Percentiles rank a stretch among this genome's conserved stretches.
These are phyloP conservation scores for Talaromyces ruber DNA, from an alignment of 495 filamentous ascomycete species.

Conservation along the genomic window DNA sequence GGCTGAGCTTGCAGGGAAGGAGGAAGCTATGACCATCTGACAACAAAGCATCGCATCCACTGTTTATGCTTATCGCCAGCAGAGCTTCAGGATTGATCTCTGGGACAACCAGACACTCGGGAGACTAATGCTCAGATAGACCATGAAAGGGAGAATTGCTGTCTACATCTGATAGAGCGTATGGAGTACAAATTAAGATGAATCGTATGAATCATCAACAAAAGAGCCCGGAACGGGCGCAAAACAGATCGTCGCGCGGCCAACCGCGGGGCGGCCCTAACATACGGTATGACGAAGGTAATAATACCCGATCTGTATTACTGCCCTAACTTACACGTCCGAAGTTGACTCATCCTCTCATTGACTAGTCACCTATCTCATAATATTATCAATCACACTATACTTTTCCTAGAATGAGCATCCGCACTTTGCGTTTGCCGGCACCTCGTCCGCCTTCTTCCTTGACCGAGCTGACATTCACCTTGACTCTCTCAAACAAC, in stretches of 20 bases:
- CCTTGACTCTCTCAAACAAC: conserved; percentile 82
- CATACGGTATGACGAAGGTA: neutral
- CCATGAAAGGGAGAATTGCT: no score
- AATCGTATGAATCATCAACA: neutral
- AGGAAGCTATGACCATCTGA: conserved; percentile 9
- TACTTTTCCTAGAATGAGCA: conserved; percentile 21
- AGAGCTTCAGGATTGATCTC: neutral
- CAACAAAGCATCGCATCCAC: conserved; percentile 2
- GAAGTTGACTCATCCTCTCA: neutral
- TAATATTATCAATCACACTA: neutral
- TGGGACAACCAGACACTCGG: neutral
- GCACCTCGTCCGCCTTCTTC: conserved; percentile 65
- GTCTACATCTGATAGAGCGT: no score
- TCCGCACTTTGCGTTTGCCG: conserved; percentile 68
- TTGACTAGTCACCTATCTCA: neutral
- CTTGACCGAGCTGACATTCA: conserved; percentile 83
- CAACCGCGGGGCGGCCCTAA: conserved; percentile 1
- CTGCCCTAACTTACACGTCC: neutral
- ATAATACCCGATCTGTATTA: neutral
- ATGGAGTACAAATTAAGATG: neutral
- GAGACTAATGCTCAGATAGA: no score
- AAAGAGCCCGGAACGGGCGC: neutral
- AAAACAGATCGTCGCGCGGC: conserved; percentile 3
- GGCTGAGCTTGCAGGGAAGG: neutral
- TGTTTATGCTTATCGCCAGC: neutral